These are phyloP conservation scores for Omphalotus guepiniiformis DNA, from an alignment of 768 basidiomycete species.

Conservation along the genomic window DNA sequence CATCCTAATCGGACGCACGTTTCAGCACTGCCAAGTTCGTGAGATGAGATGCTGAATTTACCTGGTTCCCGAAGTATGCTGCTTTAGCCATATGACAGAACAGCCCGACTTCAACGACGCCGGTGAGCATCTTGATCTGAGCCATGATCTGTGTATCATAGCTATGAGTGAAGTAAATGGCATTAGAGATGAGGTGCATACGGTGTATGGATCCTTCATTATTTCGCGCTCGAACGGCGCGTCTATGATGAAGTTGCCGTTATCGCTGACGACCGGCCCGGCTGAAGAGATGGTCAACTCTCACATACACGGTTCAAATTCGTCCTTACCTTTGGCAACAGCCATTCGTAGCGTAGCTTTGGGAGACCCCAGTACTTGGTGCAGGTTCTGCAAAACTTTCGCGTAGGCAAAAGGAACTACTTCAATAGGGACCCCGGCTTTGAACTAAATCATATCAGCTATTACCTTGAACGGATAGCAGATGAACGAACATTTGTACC, in stretches of 20 bases:
- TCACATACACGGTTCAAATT: not conserved
- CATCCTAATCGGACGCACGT: constrained; percentile 46
- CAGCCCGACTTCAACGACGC: constrained; percentile 98
- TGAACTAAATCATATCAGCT: constrained; percentile 47
- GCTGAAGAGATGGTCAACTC: constrained; percentile 39
- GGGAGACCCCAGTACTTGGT: constrained; percentile 55
- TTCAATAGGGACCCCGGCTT: constrained; percentile 90
- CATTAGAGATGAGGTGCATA: constrained; percentile 24
- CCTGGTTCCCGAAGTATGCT: constrained; percentile 94
- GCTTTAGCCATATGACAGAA: constrained; percentile 91
- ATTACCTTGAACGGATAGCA: not conserved
- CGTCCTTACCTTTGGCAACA: constrained; percentile 57
- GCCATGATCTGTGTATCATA: constrained; percentile 54
- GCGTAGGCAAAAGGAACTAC: constrained; percentile 96
- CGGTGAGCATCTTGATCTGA: constrained; percentile 90
- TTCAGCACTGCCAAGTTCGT: not conserved
- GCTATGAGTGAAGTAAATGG: not conserved
- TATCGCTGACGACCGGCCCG: constrained; percentile 95
- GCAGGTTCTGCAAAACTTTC: constrained; percentile 73
- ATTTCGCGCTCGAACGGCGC: constrained; percentile 76
- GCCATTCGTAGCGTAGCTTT: constrained; percentile 89
- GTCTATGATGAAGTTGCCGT: constrained; percentile 97
- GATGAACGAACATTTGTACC: constrained; percentile 69
- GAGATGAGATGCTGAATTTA: constrained; percentile 22
- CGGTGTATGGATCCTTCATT: constrained; percentile 64